phyloP scores from a whole-genome alignment of 1,139 yeast species.

The Keqinozyma sinolaborantium region DNA sequence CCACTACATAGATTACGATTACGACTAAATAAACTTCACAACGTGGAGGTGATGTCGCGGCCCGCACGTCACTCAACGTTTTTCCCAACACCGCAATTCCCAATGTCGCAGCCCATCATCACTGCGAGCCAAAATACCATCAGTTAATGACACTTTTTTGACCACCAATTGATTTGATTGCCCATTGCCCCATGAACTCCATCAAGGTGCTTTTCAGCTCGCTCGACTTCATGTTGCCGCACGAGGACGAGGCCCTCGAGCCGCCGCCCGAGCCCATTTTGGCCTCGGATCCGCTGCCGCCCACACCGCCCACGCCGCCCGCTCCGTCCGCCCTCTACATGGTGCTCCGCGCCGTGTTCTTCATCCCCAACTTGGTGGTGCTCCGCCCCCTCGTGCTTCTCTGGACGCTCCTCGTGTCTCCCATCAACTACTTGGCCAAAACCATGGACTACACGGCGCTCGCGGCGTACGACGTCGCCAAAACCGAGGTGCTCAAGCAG shows the following conservation, averaged over 20 bases:
- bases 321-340: not conserved
- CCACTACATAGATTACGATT: too few species aligned
- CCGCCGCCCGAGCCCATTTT: not conserved
- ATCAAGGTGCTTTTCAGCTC: conserved; percentile 35
- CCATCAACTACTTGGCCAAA: conserved; percentile 13
- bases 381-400: conserved; percentile 16
- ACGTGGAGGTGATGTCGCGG: too few species aligned
- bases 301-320: not conserved
- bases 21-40: too few species aligned
- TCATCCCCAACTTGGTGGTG: conserved; percentile 18
- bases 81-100: not conserved
- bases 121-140: too few species aligned
- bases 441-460: conserved; percentile 9
- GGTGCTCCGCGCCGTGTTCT: conserved; percentile 10
- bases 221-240: conserved; percentile 16
- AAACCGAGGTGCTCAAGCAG: conserved; percentile 40
- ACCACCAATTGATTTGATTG: not conserved
- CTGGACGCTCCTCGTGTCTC: conserved; percentile 18
- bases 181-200: conserved; percentile 35
- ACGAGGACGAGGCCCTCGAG: not conserved
- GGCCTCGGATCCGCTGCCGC: too few species aligned
- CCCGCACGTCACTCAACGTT: too few species aligned
- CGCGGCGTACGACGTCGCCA: conserved; percentile 15
- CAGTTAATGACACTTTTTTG: too few species aligned
- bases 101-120: not conserved